Percentiles rank a stretch among this genome's conserved stretches.
These are phyloP conservation scores for Tuber indicum DNA, from an alignment of 495 filamentous ascomycete species.

Conservation along the genomic window DNA sequence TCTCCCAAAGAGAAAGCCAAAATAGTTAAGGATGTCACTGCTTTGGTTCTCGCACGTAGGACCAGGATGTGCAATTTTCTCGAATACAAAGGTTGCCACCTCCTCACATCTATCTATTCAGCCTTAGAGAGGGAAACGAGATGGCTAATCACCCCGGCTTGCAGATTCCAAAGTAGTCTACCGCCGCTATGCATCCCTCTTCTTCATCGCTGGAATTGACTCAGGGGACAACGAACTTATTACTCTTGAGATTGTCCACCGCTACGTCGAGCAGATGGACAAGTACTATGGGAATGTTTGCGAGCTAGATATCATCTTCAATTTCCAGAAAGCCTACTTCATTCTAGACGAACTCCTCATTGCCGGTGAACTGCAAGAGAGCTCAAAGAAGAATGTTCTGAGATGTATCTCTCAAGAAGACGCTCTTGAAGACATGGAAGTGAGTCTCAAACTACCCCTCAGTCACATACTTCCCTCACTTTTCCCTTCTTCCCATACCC, in stretches of 20 bases:
- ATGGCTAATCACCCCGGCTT: not conserved
- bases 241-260: slow-evolving; percentile 94
- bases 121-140: not conserved
- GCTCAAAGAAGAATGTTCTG: slow-evolving; percentile 97
- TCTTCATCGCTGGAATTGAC: slow-evolving; percentile 95
- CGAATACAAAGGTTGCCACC: slow-evolving; percentile 80
- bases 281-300: slow-evolving; percentile 99
- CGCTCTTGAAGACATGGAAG: slow-evolving; percentile 41
- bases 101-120: not conserved
- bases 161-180: slow-evolving; percentile 96
- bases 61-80: slow-evolving; percentile 99
- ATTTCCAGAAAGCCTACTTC: slow-evolving; percentile 99
- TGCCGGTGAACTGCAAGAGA: slow-evolving; percentile 95
- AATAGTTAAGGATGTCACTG: slow-evolving; percentile 98
- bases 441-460: slow-evolving; percentile 10
- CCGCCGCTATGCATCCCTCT: slow-evolving; percentile 94
- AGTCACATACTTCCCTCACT: not conserved
- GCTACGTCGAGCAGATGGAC: slow-evolving; percentile 99
- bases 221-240: slow-evolving; percentile 96
- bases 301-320: slow-evolving; percentile 98
- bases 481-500: not conserved
- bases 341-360: slow-evolving; percentile 93
- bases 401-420: slow-evolving; percentile 60
- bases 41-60: slow-evolving; percentile 87
- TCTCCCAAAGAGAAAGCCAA: slow-evolving; percentile 99